phyloP scores from a whole-genome alignment of 495 filamentous ascomycete species.

The Hypoxylon intermedium region DNA sequence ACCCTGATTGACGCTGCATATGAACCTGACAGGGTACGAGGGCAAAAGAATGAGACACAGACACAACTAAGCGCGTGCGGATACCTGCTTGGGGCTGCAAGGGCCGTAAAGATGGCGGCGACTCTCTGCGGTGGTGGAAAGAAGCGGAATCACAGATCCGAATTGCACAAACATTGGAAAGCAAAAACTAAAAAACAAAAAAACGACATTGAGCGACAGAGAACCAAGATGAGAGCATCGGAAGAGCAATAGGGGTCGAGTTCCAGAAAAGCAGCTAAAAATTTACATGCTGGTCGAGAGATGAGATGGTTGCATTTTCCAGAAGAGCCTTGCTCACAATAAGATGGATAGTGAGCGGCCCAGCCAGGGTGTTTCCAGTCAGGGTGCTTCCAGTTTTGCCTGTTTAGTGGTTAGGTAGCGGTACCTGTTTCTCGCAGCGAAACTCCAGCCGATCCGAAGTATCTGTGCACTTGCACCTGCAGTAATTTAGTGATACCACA shows the following conservation, averaged over 20 bases:
- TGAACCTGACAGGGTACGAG: slow-evolving; percentile 40
- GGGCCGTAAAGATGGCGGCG: background rate
- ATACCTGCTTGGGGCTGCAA: slow-evolving; percentile 23
- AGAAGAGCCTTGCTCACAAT: slow-evolving; percentile 22
- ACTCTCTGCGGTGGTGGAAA: no score
- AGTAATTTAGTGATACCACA: no score
- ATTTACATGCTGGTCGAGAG: slow-evolving; percentile 8
- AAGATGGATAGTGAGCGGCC: background rate
- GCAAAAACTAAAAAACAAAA: background rate
- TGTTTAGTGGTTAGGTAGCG: no score
- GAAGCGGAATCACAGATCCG: background rate
- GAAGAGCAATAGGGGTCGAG: slow-evolving; percentile 20
- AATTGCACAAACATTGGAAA: background rate
- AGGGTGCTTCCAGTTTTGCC: slow-evolving; percentile 1
- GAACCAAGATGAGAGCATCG: background rate
- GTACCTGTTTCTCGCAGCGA: no score
- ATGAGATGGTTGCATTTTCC: slow-evolving; percentile 37
- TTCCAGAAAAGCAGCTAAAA: slow-evolving; percentile 14
- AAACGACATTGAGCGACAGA: background rate
- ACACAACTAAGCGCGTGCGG: slow-evolving; percentile 37
- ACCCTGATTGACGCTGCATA: slow-evolving; percentile 60
- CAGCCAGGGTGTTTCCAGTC: background rate
- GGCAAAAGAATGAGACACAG: slow-evolving; percentile 22
- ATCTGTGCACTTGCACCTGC: no score
- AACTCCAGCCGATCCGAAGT: background rate